Conservation (phyloP, 176 grass and related monocot species). For the Oryza meridionalis region DNA sequence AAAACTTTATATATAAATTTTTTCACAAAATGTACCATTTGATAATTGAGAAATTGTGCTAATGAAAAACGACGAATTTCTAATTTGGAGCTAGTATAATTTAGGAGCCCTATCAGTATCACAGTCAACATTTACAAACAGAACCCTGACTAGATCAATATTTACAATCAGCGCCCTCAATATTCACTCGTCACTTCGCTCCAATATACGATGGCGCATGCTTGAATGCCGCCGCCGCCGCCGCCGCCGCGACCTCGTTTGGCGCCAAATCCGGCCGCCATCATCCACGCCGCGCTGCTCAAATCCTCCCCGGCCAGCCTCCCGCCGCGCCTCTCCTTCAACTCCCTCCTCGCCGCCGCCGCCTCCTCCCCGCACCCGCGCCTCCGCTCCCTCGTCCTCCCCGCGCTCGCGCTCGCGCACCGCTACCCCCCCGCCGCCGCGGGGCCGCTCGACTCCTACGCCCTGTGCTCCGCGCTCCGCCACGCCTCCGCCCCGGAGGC, state of each 20-base stretch:
- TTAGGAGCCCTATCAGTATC: too few relatives aligned
- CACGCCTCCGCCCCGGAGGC: constrained; percentile 9
- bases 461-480: constrained; percentile 56
- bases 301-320: constrained; percentile 32
- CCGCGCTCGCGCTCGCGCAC: constrained; percentile 52
- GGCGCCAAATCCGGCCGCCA: constrained; percentile 45
- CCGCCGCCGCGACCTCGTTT: background rate
- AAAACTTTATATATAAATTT: too few relatives aligned
- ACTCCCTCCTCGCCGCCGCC: constrained; percentile 53
- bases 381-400: constrained; percentile 43
- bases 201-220: background rate
- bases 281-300: constrained; percentile 56
- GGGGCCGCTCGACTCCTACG: constrained; percentile 61
- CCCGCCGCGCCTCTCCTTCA: constrained; percentile 40
- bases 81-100: too few relatives aligned
- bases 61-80: too few relatives aligned
- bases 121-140: too few relatives aligned
- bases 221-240: constrained; percentile 25
- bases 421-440: constrained; percentile 21
- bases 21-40: too few relatives aligned
- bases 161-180: too few relatives aligned
- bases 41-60: too few relatives aligned
- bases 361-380: constrained; percentile 39
- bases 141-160: too few relatives aligned
- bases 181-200: too few relatives aligned